Base-by-base conservation (phyloP, 1,284 basidiomycete genomes). In the Neonothopanus nambi region DNA sequence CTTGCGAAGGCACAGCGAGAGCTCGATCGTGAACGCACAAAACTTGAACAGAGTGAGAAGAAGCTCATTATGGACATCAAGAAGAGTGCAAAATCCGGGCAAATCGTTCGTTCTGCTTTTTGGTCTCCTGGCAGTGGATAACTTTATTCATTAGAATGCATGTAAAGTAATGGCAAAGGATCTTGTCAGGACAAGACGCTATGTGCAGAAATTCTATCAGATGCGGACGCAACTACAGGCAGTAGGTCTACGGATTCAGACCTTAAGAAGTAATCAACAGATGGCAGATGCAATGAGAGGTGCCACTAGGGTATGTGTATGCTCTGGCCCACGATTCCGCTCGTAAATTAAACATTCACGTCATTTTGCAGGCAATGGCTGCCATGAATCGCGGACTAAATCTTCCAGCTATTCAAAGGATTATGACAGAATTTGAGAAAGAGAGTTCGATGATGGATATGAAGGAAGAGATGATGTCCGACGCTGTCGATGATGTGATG, bases 401-500 rank as follows among this genome's bases (percentile, higher is more conserved):
- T 70, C 81, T 99, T 11, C 96, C 97, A 7, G 83, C 86, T 61
- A 98, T 99, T 57, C 93, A 95, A 69, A 85, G 86, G 50, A 98
- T 99, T 67, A 95, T 99, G 90, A 91, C 89, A 63, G 96, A 99
- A 46, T 99, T 99, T 63, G 96, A 99, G 75, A 90, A 88, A 65
- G 97, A 99, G 73, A 96, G 89, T 59, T 87, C 91, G 9, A 92
- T 90, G 69, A 99, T 99, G 97, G 96, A 99, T 71, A 99, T 99
- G 97, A 99, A 98, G 73, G 97, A 98, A 73, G 96, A 98, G 70
- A 97, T 99, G 91, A 99, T 99, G 96, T 93, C 90, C 36, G 97
- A 99, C 58, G 91, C 95, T 1, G 91, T 99, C 8, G 97, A 99
- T 72, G 96, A 98, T 65, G 95, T 95, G 36, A 98, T 99, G 94